Evolutionary conservation across 441 rosid genomes (phyloP), one percentile per base, ranked within the genome.

Genomic region (Mallotus repandus): DNA sequence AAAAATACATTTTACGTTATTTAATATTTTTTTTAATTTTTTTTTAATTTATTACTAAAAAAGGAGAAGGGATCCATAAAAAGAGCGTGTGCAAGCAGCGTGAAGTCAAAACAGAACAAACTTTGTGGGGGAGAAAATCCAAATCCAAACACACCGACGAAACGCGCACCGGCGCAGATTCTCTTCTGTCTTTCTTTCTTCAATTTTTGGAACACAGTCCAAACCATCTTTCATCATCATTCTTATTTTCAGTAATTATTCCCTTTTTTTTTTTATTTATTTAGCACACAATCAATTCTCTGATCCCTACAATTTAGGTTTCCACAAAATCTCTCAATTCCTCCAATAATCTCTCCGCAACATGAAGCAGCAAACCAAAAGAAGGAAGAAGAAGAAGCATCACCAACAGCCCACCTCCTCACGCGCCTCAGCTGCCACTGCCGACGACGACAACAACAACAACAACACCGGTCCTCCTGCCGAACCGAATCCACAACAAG

Each of bases 281-380:
- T 29, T 29, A 29, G 32, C 32, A 29, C 32, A 29, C 32, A 2
- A 29, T 29, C 32, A 29, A 29, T 29, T 29, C 32, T 29, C 32
- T 3, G 3, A 29, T 29, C 18, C 66, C 78, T 38, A 58, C 38
- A 59, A 68, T 75, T 56, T 76, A 57, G 84, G 77, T 79, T 76
- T 75, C 74, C 74, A 2, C 38, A 11, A n/a, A 29, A 56, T 59
- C 50, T 38, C 43, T 35, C 4, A 12, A 7, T 15, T 16, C 19
- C 75, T 14, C 19, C 10, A 14, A 22, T 8, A n/a, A 60, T 46
- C 45, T 54, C 57, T 21, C 22, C 52, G 3, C 11, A 29, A 15
- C 57, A 89, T 86, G 91, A 86, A 83, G 82, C 91, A 83, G 69
- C 82, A 81, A 7, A 70, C 74, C 22, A 89, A 80, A 81, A 29